These are phyloP conservation scores for Phytopythium ostracodes DNA, from an alignment of 352 stramenopile genomes.

Conservation along the genomic window DNA sequence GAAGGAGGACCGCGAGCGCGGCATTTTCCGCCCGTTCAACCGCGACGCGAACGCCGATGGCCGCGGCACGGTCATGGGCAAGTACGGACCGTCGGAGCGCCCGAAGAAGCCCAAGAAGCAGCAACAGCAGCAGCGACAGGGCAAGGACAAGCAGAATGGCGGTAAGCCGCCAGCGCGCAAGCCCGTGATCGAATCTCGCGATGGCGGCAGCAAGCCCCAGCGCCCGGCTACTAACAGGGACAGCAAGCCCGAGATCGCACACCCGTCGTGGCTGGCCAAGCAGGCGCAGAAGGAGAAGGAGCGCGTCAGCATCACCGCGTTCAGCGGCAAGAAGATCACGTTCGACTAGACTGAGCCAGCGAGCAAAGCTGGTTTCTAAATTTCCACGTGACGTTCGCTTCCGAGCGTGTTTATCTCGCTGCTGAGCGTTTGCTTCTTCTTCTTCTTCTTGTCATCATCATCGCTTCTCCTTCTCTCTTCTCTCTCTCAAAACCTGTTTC, in stretches of 20 bases:
- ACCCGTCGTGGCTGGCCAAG: conserved; percentile 80
- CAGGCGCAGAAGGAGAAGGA: conserved; percentile 82
- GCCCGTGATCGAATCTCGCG: not conserved
- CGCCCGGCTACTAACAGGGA: conserved; percentile 3
- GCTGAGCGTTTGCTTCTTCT: not conserved
- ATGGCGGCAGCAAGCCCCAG: conserved; percentile 18
- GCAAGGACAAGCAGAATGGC: conserved; percentile 6
- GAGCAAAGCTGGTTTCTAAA: not conserved
- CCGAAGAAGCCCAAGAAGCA: conserved; percentile 65
- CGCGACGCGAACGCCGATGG: conserved; percentile 4
- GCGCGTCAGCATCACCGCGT: conserved; percentile 60
- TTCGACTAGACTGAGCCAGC: conserved; percentile 34
- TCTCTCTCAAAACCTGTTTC: not conserved
- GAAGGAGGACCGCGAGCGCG: conserved; percentile 39
- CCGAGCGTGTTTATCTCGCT: not conserved
- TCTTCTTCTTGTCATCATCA: not conserved
- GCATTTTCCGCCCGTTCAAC: conserved; percentile 33
- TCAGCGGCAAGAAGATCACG: conserved; percentile 82
- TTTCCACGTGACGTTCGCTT: not conserved
- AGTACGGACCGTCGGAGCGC: conserved; percentile 73
- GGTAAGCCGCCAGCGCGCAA: conserved; percentile 11
- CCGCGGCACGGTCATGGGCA: conserved; percentile 19
- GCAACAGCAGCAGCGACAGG: conserved; percentile 17
- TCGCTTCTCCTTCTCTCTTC: not conserved
- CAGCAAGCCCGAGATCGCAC: conserved; percentile 25